Evolutionary conservation across 345 rosid species (phyloP), one percentile per base, ranked within the genome.

Genomic region (Turritis glabra): DNA sequence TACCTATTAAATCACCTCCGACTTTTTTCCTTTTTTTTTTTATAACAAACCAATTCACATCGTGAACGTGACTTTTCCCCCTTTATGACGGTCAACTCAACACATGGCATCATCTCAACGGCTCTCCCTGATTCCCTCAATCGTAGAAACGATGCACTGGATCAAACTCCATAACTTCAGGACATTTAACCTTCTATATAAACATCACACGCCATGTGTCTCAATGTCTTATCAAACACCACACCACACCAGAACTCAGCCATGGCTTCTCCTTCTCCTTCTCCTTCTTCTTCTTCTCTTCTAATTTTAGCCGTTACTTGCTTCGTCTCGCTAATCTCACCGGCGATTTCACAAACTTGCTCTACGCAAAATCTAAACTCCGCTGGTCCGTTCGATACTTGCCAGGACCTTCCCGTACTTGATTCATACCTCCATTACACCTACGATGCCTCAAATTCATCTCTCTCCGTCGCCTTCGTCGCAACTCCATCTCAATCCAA

Each of bases 401-500:
- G 98, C 73, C 11, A 69, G 1, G 87, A 83, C 60, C 87, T 91
- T 37, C 84, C 96, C 0, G 29, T 75, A 1, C 87, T 91, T 2
- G 27, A 61, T 12, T 64, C 97, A 2, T 73, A 35, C 82, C 87
- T 94, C 7, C 97, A 94, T 80, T 91, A 82, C 85, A 78, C 89
- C 19, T 89, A 85, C 90, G 30, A 89, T 58, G 67, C 86, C 29
- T 7, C 86, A 8, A 93, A 91, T 44, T 86, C 97, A 7, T 88
- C 98, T n/a, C 93, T 91, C 73, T 74, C 86, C 26, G 60, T 93
- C 17, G 93, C 96, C 33, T 93, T 85, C 91, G 14, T 86, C 25
- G 87, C 96, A 2, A 15, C 87, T 18, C 90, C 91, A 0, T 26
- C 85, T 3, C 37, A 40, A 1, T 1, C 89, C 55, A 58, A 32